Evolutionary conservation across 1,139 yeast species (phyloP).

Genomic region (Wickerhamomyces sp.): DNA sequence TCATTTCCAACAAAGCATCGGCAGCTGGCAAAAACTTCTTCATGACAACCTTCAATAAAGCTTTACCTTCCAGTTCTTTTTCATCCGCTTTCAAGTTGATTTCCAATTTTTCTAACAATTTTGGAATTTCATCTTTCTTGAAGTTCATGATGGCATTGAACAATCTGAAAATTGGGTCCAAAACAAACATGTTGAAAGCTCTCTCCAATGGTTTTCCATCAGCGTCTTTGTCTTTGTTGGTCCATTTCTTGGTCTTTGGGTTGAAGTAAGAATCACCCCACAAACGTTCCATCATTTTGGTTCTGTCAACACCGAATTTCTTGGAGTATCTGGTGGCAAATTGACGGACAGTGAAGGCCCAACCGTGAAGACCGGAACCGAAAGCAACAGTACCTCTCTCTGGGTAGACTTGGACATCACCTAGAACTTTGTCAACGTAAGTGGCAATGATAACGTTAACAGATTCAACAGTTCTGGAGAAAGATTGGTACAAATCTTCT

Average conservation of each 20-base stretch:
- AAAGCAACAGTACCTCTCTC: constrained; percentile 98
- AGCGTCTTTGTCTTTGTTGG: constrained; percentile 94
- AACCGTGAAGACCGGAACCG: constrained; percentile 99
- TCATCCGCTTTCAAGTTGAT: constrained; percentile 87
- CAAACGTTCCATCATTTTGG: constrained; percentile 98
- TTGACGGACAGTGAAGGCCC: constrained; percentile 99
- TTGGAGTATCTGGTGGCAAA: constrained; percentile 97
- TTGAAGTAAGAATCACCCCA: constrained; percentile 99
- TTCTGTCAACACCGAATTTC: constrained; percentile 99
- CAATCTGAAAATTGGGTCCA: constrained; percentile 98
- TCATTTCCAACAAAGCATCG: constrained; percentile 98
- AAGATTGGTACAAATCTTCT: constrained; percentile 98
- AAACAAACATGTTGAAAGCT: constrained; percentile 99
- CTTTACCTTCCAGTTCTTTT: constrained; percentile 98
- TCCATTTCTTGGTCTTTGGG: constrained; percentile 99
- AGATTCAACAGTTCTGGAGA: constrained; percentile 98
- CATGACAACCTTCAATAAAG: constrained; percentile 97
- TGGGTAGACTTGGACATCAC: constrained; percentile 99
- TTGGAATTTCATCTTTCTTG: constrained; percentile 94
- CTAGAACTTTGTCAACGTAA: constrained; percentile 83
- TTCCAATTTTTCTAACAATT: constrained; percentile 87
- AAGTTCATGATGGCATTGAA: constrained; percentile 94
- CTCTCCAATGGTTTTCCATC: constrained; percentile 95
- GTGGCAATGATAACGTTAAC: constrained; percentile 98
- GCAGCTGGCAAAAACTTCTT: constrained; percentile 99